Evolutionary conservation across 2,329 filamentous ascomycete species (phyloP).

Genomic region (Colletotrichum coccodes): DNA sequence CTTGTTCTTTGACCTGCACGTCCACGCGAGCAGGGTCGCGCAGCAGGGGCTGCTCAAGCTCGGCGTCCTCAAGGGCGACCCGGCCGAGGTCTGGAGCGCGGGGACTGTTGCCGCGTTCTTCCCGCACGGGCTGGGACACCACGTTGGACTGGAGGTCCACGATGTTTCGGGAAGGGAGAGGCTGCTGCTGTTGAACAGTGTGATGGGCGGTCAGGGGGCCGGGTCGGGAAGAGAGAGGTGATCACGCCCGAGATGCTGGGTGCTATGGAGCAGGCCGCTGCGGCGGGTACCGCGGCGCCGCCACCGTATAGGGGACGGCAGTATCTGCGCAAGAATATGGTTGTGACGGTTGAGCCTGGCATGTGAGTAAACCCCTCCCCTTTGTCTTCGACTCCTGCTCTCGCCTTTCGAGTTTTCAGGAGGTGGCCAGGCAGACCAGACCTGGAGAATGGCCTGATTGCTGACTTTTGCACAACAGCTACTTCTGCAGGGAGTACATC

Average conservation of each 20-base stretch:
- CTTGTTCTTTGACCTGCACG: conserved; percentile 77
- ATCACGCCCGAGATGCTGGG: conserved; percentile 49
- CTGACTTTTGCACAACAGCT: conserved; percentile 63
- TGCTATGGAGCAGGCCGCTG: conserved; percentile 37
- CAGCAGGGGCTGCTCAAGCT: conserved; percentile 76
- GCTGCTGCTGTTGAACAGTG: conserved; percentile 43
- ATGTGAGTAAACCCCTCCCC: conserved; percentile 55
- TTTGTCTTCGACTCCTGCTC: not conserved
- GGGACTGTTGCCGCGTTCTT: conserved; percentile 72
- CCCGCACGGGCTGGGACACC: conserved; percentile 73
- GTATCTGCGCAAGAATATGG: conserved; percentile 68
- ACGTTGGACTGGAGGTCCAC: conserved; percentile 73
- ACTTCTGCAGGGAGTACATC: conserved; percentile 80
- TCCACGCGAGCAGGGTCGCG: conserved; percentile 77
- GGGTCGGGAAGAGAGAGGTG: conserved; percentile 53
- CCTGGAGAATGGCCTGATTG: not conserved
- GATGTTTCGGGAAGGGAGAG: conserved; percentile 60
- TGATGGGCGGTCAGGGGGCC: conserved; percentile 37
- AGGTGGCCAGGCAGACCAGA: too few relatives aligned
- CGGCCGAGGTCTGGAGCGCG: conserved; percentile 59
- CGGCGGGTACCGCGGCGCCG: conserved; percentile 32
- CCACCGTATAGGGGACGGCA: conserved; percentile 47
- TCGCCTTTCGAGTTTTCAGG: too few relatives aligned
- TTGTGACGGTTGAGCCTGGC: conserved; percentile 85
- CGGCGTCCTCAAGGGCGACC: conserved; percentile 76